phyloP scores from a whole-genome alignment of 345 rosid genomes.

The Erodium maritimum region DNA sequence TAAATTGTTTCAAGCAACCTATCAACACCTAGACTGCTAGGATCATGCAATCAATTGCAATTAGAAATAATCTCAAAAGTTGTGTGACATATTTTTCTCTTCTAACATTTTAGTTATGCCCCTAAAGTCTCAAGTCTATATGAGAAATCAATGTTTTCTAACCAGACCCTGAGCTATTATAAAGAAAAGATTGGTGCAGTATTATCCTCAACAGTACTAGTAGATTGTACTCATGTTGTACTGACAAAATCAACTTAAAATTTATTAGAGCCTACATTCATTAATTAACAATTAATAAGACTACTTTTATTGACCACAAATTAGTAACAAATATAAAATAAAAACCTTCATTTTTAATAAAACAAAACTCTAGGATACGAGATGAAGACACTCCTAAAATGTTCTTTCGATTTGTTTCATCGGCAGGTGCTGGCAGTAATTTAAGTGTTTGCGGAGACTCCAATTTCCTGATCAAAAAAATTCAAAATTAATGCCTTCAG shows the following conservation, averaged over 20 bases:
- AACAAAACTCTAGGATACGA: constrained; percentile 54
- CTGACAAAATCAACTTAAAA: not conserved
- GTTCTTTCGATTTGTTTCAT: constrained; percentile 67
- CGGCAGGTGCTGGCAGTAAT: constrained; percentile 57
- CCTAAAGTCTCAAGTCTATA: not conserved
- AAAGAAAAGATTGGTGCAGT: not conserved
- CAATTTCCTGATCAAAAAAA: constrained; percentile 42
- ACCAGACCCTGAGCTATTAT: not conserved
- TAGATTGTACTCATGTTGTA: not conserved
- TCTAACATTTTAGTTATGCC: not conserved
- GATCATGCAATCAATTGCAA: not conserved
- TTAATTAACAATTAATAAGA: not conserved
- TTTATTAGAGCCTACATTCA: not conserved
- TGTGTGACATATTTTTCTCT: not conserved
- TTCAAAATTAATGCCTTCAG: constrained; percentile 8
- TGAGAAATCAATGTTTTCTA: not conserved
- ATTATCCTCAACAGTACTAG: not conserved
- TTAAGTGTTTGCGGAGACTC: constrained; percentile 57
- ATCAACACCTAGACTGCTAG: not conserved
- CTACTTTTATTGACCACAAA: not conserved
- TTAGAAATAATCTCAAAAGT: too few relatives aligned
- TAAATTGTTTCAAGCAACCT: not conserved
- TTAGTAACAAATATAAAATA: not conserved
- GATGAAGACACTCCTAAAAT: constrained; percentile 50
- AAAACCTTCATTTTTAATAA: not conserved